Conservation (phyloP, 345 rosid species). For the Gossypium mustelinum region DNA sequence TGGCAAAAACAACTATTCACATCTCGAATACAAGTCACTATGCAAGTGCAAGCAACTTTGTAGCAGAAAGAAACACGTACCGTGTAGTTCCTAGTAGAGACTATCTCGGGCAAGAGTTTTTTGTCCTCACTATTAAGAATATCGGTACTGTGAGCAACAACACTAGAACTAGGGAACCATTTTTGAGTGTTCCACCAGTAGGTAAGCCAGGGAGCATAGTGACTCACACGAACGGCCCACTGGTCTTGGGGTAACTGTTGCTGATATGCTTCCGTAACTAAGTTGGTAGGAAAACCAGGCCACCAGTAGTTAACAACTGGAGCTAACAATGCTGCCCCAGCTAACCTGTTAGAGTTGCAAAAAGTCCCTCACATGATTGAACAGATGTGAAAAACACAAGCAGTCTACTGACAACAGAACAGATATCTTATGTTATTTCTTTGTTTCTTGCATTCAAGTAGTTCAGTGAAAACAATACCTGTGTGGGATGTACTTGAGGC, state of each 20-base stretch:
- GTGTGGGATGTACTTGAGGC: background rate
- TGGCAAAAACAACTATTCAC: background rate
- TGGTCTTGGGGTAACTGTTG: slow-evolving; percentile 38
- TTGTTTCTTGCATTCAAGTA: no score
- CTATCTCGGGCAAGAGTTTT: background rate
- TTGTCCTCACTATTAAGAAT: background rate
- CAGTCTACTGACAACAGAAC: no score
- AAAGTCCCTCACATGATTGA: background rate
- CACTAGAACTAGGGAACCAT: slow-evolving; percentile 38
- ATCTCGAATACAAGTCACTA: background rate
- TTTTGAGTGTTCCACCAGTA: slow-evolving; percentile 70
- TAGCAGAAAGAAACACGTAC: background rate
- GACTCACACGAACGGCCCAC: slow-evolving; percentile 40
- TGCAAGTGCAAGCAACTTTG: background rate
- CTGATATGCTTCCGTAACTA: slow-evolving; percentile 28
- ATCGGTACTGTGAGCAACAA: slow-evolving; percentile 1
- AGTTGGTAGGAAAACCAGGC: slow-evolving; percentile 45
- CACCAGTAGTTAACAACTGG: slow-evolving; percentile 60
- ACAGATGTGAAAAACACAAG: no score
- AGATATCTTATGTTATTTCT: no score
- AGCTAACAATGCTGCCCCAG: slow-evolving; percentile 40
- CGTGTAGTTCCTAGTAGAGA: background rate
- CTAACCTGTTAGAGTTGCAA: slow-evolving; percentile 32
- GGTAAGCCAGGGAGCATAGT: slow-evolving; percentile 34
- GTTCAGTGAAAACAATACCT: background rate